Conservation (phyloP, 768 basidiomycete species). For the Mycena metata region DNA sequence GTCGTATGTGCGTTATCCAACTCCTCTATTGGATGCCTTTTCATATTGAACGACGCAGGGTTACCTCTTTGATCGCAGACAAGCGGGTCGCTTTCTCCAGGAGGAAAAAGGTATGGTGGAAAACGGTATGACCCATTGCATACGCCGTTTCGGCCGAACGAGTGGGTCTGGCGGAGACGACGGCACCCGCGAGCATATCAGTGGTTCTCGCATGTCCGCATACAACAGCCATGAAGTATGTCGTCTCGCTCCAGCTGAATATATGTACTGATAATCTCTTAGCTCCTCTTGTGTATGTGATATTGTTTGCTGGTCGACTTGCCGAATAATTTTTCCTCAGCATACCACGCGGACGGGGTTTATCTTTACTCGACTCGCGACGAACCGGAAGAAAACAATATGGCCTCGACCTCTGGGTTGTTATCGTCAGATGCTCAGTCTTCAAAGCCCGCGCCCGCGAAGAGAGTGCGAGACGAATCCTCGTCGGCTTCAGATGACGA, state of each 20-base stretch:
- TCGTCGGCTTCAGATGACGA: slow-evolving; percentile 48
- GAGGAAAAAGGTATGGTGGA: slow-evolving; percentile 79
- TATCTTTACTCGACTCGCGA: slow-evolving; percentile 83
- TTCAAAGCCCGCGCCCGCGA: slow-evolving; percentile 38
- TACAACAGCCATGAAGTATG: slow-evolving; percentile 82
- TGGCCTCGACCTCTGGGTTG: slow-evolving; percentile 30
- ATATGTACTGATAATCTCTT: slow-evolving; percentile 12
- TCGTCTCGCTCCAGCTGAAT: slow-evolving; percentile 7
- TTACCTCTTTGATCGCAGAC: slow-evolving; percentile 87
- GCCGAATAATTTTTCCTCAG: slow-evolving; percentile 51
- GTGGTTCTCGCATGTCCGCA: slow-evolving; percentile 79
- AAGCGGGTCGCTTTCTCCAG: slow-evolving; percentile 69
- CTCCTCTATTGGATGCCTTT: slow-evolving; percentile 3
- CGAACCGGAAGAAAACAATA: slow-evolving; percentile 55
- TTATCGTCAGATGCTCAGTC: slow-evolving; percentile 44
- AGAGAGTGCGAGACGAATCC: slow-evolving; percentile 28
- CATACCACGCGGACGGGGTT: slow-evolving; percentile 79
- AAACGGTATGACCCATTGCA: slow-evolving; percentile 78
- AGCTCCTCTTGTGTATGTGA: slow-evolving; percentile 77
- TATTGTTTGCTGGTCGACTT: slow-evolving; percentile 11
- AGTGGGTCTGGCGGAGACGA: slow-evolving; percentile 39
- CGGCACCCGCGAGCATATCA: slow-evolving; percentile 71
- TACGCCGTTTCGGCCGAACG: slow-evolving; percentile 80
- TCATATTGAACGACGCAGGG: slow-evolving; percentile 59
- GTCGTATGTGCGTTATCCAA: slow-evolving; percentile 68